A percentile compares a stretch with the other conserved stretches of the same genome.
phyloP scores from a whole-genome alignment of 164 flowering plant species.

The Hamamelis virginiana region DNA sequence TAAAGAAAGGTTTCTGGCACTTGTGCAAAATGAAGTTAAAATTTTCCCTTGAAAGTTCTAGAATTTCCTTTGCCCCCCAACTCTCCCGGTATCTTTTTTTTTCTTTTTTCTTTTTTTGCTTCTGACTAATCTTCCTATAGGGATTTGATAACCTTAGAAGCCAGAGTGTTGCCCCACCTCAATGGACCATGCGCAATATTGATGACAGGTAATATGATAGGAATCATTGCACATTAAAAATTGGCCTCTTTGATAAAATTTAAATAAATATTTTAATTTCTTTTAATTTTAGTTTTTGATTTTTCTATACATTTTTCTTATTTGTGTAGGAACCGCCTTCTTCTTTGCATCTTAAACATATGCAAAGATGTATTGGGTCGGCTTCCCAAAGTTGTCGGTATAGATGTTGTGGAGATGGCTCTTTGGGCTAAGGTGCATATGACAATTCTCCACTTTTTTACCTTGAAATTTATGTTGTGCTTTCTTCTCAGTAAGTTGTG shows the following conservation, averaged over 20 bases:
- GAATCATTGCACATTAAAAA: not conserved
- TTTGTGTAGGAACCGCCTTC: conserved; percentile 79
- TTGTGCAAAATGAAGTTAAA: not conserved
- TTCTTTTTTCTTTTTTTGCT: not conserved
- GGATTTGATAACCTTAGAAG: conserved; percentile 98
- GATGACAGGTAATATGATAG: conserved; percentile 74
- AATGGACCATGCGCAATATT: conserved; percentile 98
- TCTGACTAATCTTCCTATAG: conserved; percentile 33
- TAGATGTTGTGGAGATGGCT: conserved; percentile 99
- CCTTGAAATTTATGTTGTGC: not conserved
- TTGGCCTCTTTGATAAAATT: not conserved
- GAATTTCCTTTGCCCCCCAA: not conserved
- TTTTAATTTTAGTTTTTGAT: not conserved
- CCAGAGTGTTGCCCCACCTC: conserved; percentile 96
- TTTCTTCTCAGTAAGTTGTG: not conserved
- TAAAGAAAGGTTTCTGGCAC: not conserved
- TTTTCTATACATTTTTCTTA: conserved; percentile 2
- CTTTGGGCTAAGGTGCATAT: conserved; percentile 96
- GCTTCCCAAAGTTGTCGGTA: conserved; percentile 95
- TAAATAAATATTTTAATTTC: not conserved
- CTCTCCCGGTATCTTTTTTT: not conserved
- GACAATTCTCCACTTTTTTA: conserved; percentile 9
- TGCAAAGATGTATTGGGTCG: conserved; percentile 84
- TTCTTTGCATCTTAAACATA: conserved; percentile 71
- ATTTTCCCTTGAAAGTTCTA: not conserved